A percentile compares a stretch with the other conserved stretches of the same genome.
Evolutionary conservation across 805 yeast species (phyloP).

Genomic region (Kuraishia capsulata): DNA sequence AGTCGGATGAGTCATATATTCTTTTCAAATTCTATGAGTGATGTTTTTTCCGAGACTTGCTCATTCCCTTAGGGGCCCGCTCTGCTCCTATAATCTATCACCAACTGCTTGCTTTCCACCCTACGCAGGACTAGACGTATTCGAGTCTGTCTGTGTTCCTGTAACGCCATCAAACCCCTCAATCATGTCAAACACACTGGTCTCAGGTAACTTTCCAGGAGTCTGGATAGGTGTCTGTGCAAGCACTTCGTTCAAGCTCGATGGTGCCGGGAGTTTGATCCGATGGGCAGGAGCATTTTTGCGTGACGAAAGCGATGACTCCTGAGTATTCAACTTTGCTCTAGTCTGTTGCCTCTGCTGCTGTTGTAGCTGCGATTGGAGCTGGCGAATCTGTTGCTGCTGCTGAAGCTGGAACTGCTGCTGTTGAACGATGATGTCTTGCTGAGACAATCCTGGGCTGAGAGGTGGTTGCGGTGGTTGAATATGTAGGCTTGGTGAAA

Average conservation of each 20-base stretch:
- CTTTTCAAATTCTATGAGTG: too few relatives aligned
- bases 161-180: conserved; percentile 3
- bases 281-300: conserved; percentile 2
- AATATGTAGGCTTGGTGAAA: conserved; percentile 2
- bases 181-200: conserved; percentile 7
- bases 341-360: neutral
- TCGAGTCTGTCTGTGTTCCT: neutral
- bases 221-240: conserved; percentile 1
- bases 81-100: too few relatives aligned
- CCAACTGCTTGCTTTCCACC: too few relatives aligned
- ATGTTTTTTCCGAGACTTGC: too few relatives aligned
- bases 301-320: neutral
- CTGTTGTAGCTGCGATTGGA: conserved; percentile 2
- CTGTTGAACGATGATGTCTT: conserved; percentile 1
- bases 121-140: conserved; percentile 1
- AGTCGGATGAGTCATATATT: too few relatives aligned
- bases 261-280: conserved; percentile 5
- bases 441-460: neutral
- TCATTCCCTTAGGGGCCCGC: too few relatives aligned
- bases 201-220: conserved; percentile 8
- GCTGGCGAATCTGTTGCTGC: conserved; percentile 2
- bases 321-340: conserved; percentile 1
- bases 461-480: too few relatives aligned
- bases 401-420: neutral
- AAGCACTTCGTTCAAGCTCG: conserved; percentile 2